Percentiles rank a stretch among this genome's conserved stretches.
Conservation (phyloP, 2,329 filamentous ascomycete genomes). For the Fusarium paranaense region DNA sequence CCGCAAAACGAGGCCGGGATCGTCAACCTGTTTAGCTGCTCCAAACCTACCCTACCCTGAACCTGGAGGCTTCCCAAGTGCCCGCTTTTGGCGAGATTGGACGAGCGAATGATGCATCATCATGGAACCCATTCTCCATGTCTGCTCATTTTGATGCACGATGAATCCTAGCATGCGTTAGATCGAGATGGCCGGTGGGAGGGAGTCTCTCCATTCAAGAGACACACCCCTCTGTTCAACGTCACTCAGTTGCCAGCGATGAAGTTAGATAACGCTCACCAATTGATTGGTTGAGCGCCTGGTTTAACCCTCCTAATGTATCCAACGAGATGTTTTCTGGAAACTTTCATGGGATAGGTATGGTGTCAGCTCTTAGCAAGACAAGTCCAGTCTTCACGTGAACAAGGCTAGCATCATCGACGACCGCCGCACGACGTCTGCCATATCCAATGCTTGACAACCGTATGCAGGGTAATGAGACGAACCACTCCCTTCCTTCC, state of each 20-base stretch:
- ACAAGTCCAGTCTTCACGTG: not conserved
- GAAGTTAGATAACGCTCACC: not conserved
- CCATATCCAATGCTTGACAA: not conserved
- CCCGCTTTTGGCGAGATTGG: not conserved
- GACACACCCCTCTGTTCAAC: not conserved
- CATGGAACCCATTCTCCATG: slow-evolving; percentile 7
- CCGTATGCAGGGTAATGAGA: not conserved
- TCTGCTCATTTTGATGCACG: slow-evolving; percentile 7
- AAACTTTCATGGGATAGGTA: not conserved
- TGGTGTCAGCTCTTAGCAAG: not conserved
- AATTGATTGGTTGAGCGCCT: not conserved
- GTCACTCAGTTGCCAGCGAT: not conserved
- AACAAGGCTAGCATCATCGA: not conserved
- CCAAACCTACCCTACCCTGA: not conserved
- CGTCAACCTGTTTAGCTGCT: not conserved
- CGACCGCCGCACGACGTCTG: not conserved
- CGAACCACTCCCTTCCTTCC: not conserved
- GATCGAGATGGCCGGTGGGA: not conserved
- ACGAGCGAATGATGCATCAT: slow-evolving; percentile 4
- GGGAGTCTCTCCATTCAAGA: not conserved
- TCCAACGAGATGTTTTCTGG: not conserved
- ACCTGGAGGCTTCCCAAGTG: not conserved
- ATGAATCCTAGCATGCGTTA: slow-evolving; percentile 5
- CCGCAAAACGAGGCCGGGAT: slow-evolving; percentile 1
- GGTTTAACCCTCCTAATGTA: not conserved